Conservation (phyloP, 306 rosid species). For the Luffa aegyptiaca region DNA sequence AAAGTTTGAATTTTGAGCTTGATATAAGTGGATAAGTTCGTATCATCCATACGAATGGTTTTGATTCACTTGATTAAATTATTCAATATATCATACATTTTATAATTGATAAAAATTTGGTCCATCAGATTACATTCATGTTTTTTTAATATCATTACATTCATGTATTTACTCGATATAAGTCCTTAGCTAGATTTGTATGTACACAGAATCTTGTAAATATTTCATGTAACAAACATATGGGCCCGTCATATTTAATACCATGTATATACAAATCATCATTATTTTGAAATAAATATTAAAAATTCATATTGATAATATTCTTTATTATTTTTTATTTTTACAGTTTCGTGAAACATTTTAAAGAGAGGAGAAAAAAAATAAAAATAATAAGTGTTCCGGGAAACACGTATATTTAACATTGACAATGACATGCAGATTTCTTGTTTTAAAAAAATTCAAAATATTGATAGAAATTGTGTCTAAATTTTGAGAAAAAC, state of each 20-base stretch:
- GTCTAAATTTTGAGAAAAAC: not conserved
- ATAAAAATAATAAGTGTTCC: not conserved
- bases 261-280: not conserved
- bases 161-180: constrained; percentile 1
- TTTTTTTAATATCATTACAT: not conserved
- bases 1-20: too few relatives aligned
- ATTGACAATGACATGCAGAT: not conserved
- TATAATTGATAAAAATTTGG: not conserved
- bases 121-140: not conserved
- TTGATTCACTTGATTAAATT: not conserved
- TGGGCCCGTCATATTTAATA: constrained; percentile 3
- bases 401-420: not conserved
- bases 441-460: not conserved
- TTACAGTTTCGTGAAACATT: not conserved
- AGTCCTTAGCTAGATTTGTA: not conserved
- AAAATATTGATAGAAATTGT: not conserved
- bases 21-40: not conserved
- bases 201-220: constrained; percentile 8
- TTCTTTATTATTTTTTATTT: not conserved
- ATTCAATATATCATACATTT: not conserved
- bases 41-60: not conserved
- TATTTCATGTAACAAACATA: constrained; percentile 6
- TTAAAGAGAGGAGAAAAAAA: too few relatives aligned
- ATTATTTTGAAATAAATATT: not conserved
- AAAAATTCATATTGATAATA: not conserved